Conservation (phyloP, 176 grass and related monocot species). For the Musa itinerans region DNA sequence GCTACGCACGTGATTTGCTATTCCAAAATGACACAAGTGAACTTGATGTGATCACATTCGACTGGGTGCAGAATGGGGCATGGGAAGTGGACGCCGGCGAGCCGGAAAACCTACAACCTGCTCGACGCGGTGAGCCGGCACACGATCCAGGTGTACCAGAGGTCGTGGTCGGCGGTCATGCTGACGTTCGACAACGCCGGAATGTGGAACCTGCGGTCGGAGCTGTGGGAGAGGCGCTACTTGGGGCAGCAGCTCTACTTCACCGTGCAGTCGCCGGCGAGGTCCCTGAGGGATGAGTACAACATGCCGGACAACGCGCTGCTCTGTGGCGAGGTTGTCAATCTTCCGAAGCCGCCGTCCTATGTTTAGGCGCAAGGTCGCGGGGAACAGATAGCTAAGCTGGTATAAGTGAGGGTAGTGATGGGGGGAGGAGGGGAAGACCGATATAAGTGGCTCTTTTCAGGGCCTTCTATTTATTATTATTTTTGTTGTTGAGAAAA, state of each 20-base stretch:
- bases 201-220: conserved; percentile 15
- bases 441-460: no score
- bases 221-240: conserved; percentile 11
- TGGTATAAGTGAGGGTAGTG: neutral
- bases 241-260: conserved; percentile 13
- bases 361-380: neutral
- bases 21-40: neutral
- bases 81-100: conserved; percentile 1
- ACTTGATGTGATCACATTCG: neutral
- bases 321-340: neutral
- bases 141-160: conserved; percentile 11
- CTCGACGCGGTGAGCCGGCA: conserved; percentile 5
- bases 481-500: no score
- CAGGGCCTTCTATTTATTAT: no score
- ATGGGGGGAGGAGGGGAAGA: neutral
- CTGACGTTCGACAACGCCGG: conserved; percentile 19
- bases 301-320: neutral
- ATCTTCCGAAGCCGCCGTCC: neutral
- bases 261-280: conserved; percentile 5
- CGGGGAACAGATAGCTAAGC: no score
- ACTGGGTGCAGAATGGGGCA: conserved; percentile 5
- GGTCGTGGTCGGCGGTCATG: conserved; percentile 11
- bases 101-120: neutral
- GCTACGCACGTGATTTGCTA: neutral
- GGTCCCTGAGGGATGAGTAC: conserved; percentile 7